A percentile compares a stretch with the other conserved stretches of the same genome.
Conservation (phyloP, 2,329 filamentous ascomycete genomes). For the Fusarium nurragi region DNA sequence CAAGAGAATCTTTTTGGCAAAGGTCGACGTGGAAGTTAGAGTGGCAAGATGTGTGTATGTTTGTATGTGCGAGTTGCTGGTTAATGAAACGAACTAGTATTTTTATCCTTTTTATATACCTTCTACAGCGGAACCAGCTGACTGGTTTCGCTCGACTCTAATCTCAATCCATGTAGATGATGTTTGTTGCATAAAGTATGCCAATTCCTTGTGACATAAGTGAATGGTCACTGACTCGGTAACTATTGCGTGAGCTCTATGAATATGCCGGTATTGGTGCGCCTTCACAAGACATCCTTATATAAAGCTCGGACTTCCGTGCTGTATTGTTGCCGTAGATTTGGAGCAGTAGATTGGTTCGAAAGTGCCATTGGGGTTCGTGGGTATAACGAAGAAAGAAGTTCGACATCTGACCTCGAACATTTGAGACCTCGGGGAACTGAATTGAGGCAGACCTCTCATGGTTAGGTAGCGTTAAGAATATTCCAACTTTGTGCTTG, state of each 20-base stretch:
- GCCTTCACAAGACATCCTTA: background rate
- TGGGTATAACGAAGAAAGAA: background rate
- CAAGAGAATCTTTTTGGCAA: constrained; percentile 29
- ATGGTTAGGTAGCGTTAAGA: background rate
- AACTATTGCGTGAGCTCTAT: background rate
- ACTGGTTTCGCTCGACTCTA: constrained; percentile 3
- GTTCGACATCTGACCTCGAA: background rate
- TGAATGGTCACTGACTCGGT: background rate
- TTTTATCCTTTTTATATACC: constrained; percentile 36
- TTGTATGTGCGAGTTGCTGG: constrained; percentile 42
- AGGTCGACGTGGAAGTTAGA: constrained; percentile 13
- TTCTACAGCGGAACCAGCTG: constrained; percentile 8
- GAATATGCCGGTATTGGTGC: background rate
- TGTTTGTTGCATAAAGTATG: background rate
- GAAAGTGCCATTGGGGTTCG: background rate
- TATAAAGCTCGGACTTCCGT: background rate
- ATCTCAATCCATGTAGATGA: background rate
- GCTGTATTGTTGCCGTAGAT: background rate
- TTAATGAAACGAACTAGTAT: constrained; percentile 47
- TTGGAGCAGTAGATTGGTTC: background rate
- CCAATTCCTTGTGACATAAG: no score
- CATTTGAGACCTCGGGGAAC: background rate
- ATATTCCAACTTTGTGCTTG: background rate
- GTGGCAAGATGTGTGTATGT: constrained; percentile 38
- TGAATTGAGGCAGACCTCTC: background rate